These are phyloP conservation scores for Komagataea norvegica DNA, from an alignment of 1,139 yeast genomes.

Conservation along the genomic window DNA sequence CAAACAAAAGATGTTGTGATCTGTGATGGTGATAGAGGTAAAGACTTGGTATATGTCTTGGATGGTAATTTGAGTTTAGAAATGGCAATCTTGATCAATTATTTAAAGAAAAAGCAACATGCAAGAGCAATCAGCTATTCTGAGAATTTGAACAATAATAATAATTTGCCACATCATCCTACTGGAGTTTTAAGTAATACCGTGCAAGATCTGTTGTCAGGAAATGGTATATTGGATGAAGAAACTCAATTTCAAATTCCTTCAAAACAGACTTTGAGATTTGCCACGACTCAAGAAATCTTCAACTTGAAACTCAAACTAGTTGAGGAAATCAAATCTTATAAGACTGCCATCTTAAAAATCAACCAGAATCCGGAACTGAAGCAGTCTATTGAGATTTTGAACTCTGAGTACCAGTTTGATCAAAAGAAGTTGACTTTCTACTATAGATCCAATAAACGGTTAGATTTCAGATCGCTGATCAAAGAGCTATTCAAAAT, in stretches of 20 bases:
- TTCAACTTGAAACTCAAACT: slow-evolving; percentile 33
- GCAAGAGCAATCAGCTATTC: slow-evolving; percentile 59
- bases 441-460: slow-evolving; percentile 63
- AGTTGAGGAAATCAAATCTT: slow-evolving; percentile 43
- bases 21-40: slow-evolving; percentile 97
- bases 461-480: slow-evolving; percentile 89
- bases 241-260: slow-evolving; percentile 37
- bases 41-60: slow-evolving; percentile 79
- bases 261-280: slow-evolving; percentile 44
- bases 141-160: slow-evolving; percentile 12
- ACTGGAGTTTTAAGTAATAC: slow-evolving; percentile 19
- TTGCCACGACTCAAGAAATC: slow-evolving; percentile 35
- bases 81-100: slow-evolving; percentile 77
- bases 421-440: slow-evolving; percentile 92
- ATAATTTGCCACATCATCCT: slow-evolving; percentile 3
- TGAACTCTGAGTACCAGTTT: slow-evolving; percentile 90
- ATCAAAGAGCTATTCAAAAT: slow-evolving; percentile 89
- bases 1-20: slow-evolving; percentile 76
- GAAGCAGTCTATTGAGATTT: slow-evolving; percentile 36
- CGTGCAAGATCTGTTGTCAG: slow-evolving; percentile 22
- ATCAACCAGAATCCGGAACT: slow-evolving; percentile 24
- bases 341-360: slow-evolving; percentile 35
- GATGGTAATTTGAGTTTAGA: slow-evolving; percentile 63
- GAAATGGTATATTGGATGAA: slow-evolving; percentile 35
- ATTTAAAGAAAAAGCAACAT: slow-evolving; percentile 72